Evolutionary conservation across 2,329 filamentous ascomycete species (phyloP), one percentile per base, ranked within the genome.

Genomic region (Aspergillus sergii): DNA sequence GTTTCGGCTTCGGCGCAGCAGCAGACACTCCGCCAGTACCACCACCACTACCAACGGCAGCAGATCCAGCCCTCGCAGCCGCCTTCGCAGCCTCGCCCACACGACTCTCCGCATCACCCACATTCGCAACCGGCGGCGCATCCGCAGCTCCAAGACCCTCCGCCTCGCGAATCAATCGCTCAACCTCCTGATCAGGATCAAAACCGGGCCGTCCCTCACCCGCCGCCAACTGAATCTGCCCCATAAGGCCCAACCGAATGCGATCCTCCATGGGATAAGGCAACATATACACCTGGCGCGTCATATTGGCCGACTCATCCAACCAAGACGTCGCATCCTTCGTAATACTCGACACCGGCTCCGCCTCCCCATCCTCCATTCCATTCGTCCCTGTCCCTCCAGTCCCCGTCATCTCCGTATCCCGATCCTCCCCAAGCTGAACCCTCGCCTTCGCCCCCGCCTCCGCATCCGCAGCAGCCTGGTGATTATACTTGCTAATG

Each of bases 171-270:
- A 82, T 74, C 64, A 81, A 58, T 50, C 76, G 72, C 46, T 80
- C 78, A 14, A 81, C 76, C 64, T 82, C 80, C 54, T 71, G 72
- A 69, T 88, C 75, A 80, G 89, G 61, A 80, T 92, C 72, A 79
- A 83, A 62, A 73, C 91, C 71, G 8, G 69, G 66, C n/a, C 69
- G 46, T 81, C 95, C 71, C 81, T 87, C 74, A 59, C 84, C 68
- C 23, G 74, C 73, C 5, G 76, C 72, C 9, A 79, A 68, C 61
- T 82, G 79, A 46, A 82, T 70, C 62, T 80, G 79, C 1, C 78
- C 80, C 76, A 82, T 79, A n/a, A 81, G 63, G 1, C 80, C 80
- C 70, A 79, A 72, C 16, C 80, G 77, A 57, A 82, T 80, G 36
- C 76, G 73, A 28, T 81, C 78, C 34, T 81, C 79, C 64, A 76